These are phyloP conservation scores for Hygrocybe punicea DNA, from an alignment of 768 basidiomycete species.

Conservation along the genomic window DNA sequence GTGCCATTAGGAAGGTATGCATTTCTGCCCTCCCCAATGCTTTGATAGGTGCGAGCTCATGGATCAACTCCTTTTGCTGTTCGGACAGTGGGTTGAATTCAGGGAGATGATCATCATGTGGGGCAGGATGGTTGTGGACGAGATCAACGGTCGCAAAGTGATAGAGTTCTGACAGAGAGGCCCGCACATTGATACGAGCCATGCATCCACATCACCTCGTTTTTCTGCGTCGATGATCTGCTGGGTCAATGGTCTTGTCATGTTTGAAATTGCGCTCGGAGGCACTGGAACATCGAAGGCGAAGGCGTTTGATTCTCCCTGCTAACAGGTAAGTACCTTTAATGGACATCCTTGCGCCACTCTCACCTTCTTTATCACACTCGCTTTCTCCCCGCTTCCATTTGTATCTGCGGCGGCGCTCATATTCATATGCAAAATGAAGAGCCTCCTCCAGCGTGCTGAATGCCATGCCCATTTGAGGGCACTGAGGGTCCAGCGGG, in stretches of 20 bases:
- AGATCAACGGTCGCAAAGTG: constrained; percentile 11
- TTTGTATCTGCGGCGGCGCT: constrained; percentile 14
- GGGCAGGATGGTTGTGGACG: constrained; percentile 27
- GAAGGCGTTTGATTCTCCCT: constrained; percentile 7
- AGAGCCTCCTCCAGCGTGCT: constrained; percentile 8
- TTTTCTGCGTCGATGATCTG: constrained; percentile 14
- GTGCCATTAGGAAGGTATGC: constrained; percentile 7
- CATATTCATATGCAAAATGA: constrained; percentile 6
- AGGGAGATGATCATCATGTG: constrained; percentile 18
- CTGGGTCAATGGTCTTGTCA: constrained; percentile 16
- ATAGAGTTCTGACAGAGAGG: constrained; percentile 7
- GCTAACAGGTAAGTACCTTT: not conserved
- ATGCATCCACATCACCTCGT: constrained; percentile 18
- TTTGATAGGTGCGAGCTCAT: constrained; percentile 3
- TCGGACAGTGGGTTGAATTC: constrained; percentile 17
- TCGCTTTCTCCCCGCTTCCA: constrained; percentile 19
- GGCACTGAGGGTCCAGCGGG: not conserved
- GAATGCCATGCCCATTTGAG: constrained; percentile 2
- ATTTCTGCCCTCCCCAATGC: constrained; percentile 7
- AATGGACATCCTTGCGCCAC: not conserved
- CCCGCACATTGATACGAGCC: constrained; percentile 22
- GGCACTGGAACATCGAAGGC: constrained; percentile 21
- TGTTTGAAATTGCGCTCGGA: not conserved
- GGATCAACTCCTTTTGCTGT: constrained; percentile 14
- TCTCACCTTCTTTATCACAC: not conserved